These are phyloP conservation scores for Phylloporus sp. DNA, from an alignment of 768 basidiomycete genomes.

Conservation along the genomic window DNA sequence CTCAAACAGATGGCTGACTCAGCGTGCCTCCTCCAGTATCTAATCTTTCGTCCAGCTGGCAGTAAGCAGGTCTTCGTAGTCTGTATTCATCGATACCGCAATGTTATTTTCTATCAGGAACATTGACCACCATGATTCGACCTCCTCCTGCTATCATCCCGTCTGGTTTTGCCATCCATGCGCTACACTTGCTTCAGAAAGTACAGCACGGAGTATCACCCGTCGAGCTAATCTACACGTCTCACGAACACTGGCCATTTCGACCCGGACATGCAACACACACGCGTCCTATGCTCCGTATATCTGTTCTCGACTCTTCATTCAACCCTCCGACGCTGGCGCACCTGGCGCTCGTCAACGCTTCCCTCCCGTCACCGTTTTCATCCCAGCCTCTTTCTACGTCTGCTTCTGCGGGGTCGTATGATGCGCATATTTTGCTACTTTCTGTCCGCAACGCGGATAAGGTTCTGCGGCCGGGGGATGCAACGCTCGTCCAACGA, in stretches of 20 bases:
- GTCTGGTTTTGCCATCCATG: conserved; percentile 18
- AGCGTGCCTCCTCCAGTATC: conserved; percentile 16
- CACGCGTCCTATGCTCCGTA: conserved; percentile 33
- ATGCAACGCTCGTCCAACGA: conserved; percentile 73
- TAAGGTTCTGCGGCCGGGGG: conserved; percentile 64
- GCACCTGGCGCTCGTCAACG: conserved; percentile 70
- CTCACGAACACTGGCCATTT: conserved; percentile 65
- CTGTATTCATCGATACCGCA: background rate
- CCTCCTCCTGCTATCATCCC: conserved; percentile 5
- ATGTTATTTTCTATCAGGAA: background rate
- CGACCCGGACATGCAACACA: conserved; percentile 23
- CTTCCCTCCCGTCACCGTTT: conserved; percentile 28
- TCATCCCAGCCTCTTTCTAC: background rate
- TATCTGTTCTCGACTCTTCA: conserved; percentile 84
- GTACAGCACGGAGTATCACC: conserved; percentile 44
- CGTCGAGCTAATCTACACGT: conserved; percentile 56
- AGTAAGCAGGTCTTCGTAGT: background rate
- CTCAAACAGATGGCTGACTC: conserved; percentile 18
- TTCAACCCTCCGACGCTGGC: conserved; percentile 91
- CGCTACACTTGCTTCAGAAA: conserved; percentile 19
- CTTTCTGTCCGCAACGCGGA: conserved; percentile 86
- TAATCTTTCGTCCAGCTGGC: conserved; percentile 10
- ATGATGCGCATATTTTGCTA: conserved; percentile 72
- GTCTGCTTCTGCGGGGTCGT: conserved; percentile 24
- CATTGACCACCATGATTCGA: conserved; percentile 3